Base-by-base conservation (phyloP, 1,139 yeast genomes). In the Magnusiomyces magnusii region DNA sequence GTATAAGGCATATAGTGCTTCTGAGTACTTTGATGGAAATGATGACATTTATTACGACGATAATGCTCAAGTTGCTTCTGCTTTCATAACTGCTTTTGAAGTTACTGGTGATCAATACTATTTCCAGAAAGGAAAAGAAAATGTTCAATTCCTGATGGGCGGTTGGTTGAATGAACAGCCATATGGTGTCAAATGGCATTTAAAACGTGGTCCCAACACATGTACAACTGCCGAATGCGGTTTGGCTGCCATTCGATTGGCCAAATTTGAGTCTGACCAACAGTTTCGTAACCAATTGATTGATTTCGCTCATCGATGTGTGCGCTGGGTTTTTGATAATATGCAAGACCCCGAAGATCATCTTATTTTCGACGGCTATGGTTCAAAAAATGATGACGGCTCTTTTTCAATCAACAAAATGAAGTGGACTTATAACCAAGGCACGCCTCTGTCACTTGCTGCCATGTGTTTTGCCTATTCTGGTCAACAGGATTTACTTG, bases 191-290 rank as follows among this genome's bases (percentile, higher is more conserved):
- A 73, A 78, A 62, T 86, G 92, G 92, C 90, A 86, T 68, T 73
- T 84, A 17, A 75, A 76, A 54, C 83, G 83, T 69, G 86, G 84
- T 62, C 76, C 85, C 65, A 83, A 84, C 65, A 76, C 90, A 17
- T 84, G 87, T 67, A 83, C 89, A 34, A 85, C 88, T 0, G 85
- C 86, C 1, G 90, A 85, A 69, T 81, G 81, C n/a, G 90, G 89
- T 2, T 76, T 83, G 65, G 85, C 86, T 5, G 82, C 85, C 61
- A 75, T 85, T 64, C 82, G 86, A 65, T 71, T 85, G 60, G 80
- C 86, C 25, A 24, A 27, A 9, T n/a, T 19, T 23, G 49, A 44
- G 17, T 19, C 5, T 9, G 27, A 44, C 27, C 27, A 44, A 19
- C 21, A 15, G 10, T 36, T 19, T 13, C 71, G 76, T 7, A 65